Evolutionary conservation across 2,329 filamentous ascomycete species (phyloP).

Genomic region (Periconia digitata): DNA sequence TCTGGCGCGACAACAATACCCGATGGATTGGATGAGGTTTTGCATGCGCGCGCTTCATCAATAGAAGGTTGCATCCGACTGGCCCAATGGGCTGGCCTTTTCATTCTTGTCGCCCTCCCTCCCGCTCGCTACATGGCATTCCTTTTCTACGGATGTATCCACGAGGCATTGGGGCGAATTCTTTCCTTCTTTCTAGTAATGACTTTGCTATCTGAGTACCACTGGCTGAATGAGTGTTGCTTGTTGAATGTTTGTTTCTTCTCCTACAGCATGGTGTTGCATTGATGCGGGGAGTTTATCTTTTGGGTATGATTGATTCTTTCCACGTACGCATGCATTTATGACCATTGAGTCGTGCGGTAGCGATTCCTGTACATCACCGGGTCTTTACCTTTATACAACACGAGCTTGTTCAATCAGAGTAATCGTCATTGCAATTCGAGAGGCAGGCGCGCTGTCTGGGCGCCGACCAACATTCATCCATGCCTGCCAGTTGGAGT

Average conservation of each 20-base stretch:
- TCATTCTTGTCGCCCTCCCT: not conserved
- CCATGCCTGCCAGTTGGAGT: no score
- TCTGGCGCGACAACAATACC: conserved; percentile 28
- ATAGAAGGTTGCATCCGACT: conserved; percentile 19
- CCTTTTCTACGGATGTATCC: not conserved
- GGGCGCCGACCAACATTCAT: no score
- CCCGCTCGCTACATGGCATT: not conserved
- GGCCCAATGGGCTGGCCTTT: conserved; percentile 5
- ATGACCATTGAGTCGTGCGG: no score
- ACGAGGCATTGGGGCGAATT: conserved; percentile 8
- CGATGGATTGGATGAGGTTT: conserved; percentile 12
- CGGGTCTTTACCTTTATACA: no score
- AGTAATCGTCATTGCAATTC: no score
- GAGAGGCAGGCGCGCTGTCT: no score
- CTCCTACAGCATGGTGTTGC: no score
- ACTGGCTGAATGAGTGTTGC: not conserved
- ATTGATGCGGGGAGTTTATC: no score
- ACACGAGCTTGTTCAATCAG: no score
- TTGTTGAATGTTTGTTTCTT: not conserved
- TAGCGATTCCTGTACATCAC: no score
- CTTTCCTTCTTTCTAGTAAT: not conserved
- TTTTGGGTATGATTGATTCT: no score
- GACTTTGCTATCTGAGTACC: not conserved
- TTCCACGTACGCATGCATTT: no score
- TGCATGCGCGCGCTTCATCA: conserved; percentile 13